Conservation (phyloP, 768 basidiomycete species). For the Hygrocybe coccinea region DNA sequence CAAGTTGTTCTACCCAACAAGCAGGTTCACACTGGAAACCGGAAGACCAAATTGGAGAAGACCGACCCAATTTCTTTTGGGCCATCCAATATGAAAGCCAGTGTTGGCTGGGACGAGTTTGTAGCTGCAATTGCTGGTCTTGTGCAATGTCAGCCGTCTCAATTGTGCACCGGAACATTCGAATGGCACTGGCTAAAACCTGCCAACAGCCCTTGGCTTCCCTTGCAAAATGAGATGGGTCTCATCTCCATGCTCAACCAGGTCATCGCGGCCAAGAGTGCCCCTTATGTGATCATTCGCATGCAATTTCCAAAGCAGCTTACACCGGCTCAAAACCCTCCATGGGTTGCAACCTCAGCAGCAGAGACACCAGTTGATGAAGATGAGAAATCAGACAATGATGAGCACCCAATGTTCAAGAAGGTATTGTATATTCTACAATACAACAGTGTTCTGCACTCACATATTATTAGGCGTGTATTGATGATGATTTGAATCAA, state of each 20-base stretch:
- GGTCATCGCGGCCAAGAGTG: background rate
- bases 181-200: conserved; percentile 2
- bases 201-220: background rate
- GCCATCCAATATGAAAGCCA: background rate
- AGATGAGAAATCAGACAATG: background rate
- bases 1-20: background rate
- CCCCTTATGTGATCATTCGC: background rate
- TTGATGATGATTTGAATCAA: background rate
- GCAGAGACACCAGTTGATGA: background rate
- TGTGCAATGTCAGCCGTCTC: background rate
- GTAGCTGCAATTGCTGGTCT: background rate
- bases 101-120: background rate
- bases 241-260: background rate
- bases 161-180: background rate
- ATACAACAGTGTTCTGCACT: background rate
- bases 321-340: background rate
- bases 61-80: background rate
- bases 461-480: too few species aligned
- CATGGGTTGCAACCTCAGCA: background rate
- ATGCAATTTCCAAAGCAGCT: background rate
- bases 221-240: background rate
- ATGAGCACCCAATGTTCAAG: background rate
- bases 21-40: background rate
- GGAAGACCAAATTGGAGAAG: conserved; percentile 1
- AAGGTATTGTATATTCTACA: background rate